Conservation (phyloP, 257 asterid genomes). For the Solanum gandarillasii region DNA sequence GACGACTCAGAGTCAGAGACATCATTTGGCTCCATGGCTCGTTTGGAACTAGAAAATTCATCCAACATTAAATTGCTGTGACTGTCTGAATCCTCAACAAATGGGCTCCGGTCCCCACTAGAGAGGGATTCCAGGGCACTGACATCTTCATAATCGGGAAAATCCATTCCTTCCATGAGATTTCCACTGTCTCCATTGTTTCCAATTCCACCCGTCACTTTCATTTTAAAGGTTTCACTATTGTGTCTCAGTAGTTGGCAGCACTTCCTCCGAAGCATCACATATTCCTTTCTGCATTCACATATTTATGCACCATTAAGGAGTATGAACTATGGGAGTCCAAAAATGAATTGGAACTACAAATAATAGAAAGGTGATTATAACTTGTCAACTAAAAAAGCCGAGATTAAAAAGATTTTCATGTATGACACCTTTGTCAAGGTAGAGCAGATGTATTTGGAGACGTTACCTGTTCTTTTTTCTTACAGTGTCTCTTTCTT, state of each 20-base stretch:
- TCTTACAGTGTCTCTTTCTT: constrained; percentile 43
- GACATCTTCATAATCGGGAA: constrained; percentile 38
- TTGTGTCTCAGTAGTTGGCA: constrained; percentile 36
- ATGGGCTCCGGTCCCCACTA: constrained; percentile 16
- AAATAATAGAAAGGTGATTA: background rate
- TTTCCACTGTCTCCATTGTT: constrained; percentile 36
- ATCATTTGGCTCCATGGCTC: constrained; percentile 26
- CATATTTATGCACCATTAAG: background rate
- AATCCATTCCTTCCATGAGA: constrained; percentile 32
- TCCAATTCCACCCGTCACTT: constrained; percentile 34
- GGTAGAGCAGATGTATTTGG: background rate
- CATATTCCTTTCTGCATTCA: constrained; percentile 51
- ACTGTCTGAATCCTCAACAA: constrained; percentile 13
- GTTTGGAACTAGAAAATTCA: constrained; percentile 10
- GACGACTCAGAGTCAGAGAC: constrained; percentile 34
- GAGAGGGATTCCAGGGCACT: constrained; percentile 36
- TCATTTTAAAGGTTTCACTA: constrained; percentile 31
- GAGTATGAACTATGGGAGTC: background rate
- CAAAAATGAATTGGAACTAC: background rate
- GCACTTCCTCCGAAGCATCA: constrained; percentile 56
- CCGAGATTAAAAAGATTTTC: background rate
- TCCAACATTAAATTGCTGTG: constrained; percentile 3
- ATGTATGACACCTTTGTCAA: background rate
- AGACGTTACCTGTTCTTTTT: constrained; percentile 55
- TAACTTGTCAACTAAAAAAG: background rate